These are phyloP conservation scores for Trichoderma sp. DNA, from an alignment of 2,329 filamentous ascomycete species.

Conservation along the genomic window DNA sequence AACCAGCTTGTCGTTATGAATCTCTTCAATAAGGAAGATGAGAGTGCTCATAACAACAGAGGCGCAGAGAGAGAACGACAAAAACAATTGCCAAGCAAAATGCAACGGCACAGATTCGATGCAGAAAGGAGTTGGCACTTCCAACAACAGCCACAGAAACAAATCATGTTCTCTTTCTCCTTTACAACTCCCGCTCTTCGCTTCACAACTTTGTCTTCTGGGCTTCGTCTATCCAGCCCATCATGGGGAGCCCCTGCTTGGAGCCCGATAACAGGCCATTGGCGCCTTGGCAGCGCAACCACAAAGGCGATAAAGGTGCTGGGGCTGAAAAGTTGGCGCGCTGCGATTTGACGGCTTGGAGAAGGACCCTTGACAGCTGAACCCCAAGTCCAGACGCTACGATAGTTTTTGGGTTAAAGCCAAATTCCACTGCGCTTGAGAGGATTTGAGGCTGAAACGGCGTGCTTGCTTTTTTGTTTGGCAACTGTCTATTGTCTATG, in stretches of 20 bases:
- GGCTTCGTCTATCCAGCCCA: slow-evolving; percentile 13
- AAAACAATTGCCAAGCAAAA: neutral
- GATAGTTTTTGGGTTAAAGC: slow-evolving; percentile 6
- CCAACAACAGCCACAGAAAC: neutral
- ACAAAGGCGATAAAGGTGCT: slow-evolving; percentile 9
- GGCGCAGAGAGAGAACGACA: neutral
- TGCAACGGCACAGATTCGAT: neutral
- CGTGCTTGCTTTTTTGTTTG: slow-evolving; percentile 2
- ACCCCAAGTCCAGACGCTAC: slow-evolving; percentile 18
- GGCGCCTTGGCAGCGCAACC: slow-evolving; percentile 18
- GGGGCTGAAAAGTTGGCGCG: slow-evolving; percentile 2
- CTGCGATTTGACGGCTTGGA: slow-evolving; percentile 25
- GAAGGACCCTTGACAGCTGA: slow-evolving; percentile 28
- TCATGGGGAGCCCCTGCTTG: slow-evolving; percentile 24
- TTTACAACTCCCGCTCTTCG: neutral
- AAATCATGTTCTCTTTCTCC: neutral
- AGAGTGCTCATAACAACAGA: neutral
- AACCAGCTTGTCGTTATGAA: neutral
- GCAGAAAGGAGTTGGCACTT: neutral
- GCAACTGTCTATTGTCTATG: neutral
- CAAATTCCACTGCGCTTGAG: neutral
- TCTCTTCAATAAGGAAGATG: neutral
- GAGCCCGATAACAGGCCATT: slow-evolving; percentile 5
- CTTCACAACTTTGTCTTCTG: neutral
- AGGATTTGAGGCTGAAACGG: slow-evolving; percentile 23